Base-by-base conservation (phyloP, 345 rosid species). In the Triadica sebifera region DNA sequence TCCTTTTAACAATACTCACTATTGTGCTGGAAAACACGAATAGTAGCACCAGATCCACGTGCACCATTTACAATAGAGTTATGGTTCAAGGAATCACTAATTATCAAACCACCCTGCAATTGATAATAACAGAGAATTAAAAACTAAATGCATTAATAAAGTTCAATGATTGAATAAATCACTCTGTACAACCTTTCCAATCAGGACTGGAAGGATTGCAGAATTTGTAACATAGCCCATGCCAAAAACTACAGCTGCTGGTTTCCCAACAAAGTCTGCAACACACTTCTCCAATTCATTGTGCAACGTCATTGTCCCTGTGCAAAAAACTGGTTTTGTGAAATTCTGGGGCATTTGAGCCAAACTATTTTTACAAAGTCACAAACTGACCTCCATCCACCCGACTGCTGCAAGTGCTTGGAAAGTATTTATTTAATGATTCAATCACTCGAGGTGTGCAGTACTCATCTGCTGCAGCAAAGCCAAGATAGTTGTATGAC, bases 151-250 rank as follows among this genome's bases (percentile, higher is more conserved):
- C 19, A 12, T 24, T 39, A 22, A 22, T 22, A 7, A 20, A 47
- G 19, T 6, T 22, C 39, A 67, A 47, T 24, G 41, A 24, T 67
- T 67, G 1, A 22, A 6, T 16, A 24, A 3, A 47, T 56, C 4
- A 67, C 20, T 20, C 6, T 60, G 39, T 41, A 75, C 76, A 61
- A 90, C 98, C 93, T 92, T 94, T 72, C 98, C 91, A n/a, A 91
- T 86, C 82, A 94, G 73, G 69, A 92, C 97, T 15, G 98, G 98
- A 77, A 94, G 93, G 73, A 89, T 84, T 61, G 94, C 87, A 34
- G 97, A 89, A 85, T 94, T 94, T 61, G 98, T 87, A 65, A 81
- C 98, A 71, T 87, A 92, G 15, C 98, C 98, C 98, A 94, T 94
- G 77, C 98, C 98, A 72, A 82, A 79, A 56, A 92, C 97, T 53